These are phyloP conservation scores for Polyporus tsugae DNA, from an alignment of 1,284 basidiomycete species.

Conservation along the genomic window DNA sequence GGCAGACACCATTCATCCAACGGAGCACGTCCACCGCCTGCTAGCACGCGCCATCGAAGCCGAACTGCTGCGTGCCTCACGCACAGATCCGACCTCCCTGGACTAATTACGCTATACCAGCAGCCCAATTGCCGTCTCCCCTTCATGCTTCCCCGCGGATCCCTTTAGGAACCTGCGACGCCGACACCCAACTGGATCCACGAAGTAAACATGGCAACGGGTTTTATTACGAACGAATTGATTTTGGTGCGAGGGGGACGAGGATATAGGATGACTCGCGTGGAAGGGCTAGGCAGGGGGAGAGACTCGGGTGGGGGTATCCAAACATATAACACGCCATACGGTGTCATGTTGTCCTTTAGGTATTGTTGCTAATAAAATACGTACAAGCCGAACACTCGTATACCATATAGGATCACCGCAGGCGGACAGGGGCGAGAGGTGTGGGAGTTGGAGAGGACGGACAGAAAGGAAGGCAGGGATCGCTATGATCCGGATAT, in stretches of 20 bases:
- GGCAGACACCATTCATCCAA: constrained; percentile 57
- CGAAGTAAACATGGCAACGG: not conserved
- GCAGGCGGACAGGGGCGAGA: constrained; percentile 8
- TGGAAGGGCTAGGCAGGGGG: not conserved
- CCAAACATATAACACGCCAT: constrained; percentile 23
- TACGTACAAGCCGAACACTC: constrained; percentile 32
- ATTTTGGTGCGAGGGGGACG: not conserved
- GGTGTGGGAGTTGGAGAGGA: not conserved
- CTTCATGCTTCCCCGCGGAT: not conserved
- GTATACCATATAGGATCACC: constrained; percentile 29
- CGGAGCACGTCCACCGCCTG: constrained; percentile 55
- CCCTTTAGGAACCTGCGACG: not conserved
- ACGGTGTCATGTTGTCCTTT: constrained; percentile 14
- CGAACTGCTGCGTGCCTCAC: constrained; percentile 41
- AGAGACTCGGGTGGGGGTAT: constrained; percentile 15
- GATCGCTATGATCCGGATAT: constrained; percentile 4
- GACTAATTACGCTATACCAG: not conserved
- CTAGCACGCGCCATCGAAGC: constrained; percentile 53
- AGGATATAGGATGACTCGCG: not conserved
- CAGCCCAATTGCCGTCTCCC: no score
- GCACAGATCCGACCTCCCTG: not conserved
- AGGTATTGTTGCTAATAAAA: constrained; percentile 25
- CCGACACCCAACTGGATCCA: not conserved
- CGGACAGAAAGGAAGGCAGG: constrained; percentile 7
- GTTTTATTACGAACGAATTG: not conserved